A percentile compares a stretch with the other conserved stretches of the same genome.
phyloP scores from a whole-genome alignment of 805 yeast species.

The Metschnikowia gelsemii region DNA sequence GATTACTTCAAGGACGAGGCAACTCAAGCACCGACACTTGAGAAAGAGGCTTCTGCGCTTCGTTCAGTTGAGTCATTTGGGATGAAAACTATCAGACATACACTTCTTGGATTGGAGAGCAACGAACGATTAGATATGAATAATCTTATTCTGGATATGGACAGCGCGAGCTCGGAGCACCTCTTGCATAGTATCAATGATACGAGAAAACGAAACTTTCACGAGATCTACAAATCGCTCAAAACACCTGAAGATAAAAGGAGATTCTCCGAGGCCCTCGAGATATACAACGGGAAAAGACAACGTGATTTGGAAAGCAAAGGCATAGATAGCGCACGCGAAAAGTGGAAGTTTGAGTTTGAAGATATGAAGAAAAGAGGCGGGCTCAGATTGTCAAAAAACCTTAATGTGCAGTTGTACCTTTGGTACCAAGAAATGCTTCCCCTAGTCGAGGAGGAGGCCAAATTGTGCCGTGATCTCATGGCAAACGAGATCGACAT shows the following conservation, averaged over 20 bases:
- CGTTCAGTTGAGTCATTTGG: conserved; percentile 74
- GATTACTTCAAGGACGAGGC: conserved; percentile 34
- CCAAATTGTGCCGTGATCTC: conserved; percentile 51
- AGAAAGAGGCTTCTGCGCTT: conserved; percentile 55
- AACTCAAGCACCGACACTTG: conserved; percentile 40
- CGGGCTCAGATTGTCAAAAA: conserved; percentile 51
- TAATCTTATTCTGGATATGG: conserved; percentile 29
- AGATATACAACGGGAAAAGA: conserved; percentile 69
- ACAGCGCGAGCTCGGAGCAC: conserved; percentile 27
- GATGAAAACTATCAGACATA: conserved; percentile 73
- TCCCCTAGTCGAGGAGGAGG: conserved; percentile 70
- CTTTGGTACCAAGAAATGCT: conserved; percentile 77
- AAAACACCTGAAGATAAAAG: conserved; percentile 41
- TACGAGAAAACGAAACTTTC: conserved; percentile 56
- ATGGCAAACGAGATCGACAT: conserved; percentile 26
- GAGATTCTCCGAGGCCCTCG: conserved; percentile 64
- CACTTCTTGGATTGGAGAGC: conserved; percentile 48
- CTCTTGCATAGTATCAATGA: conserved; percentile 31
- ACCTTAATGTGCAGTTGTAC: conserved; percentile 73
- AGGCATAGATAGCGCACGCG: conserved; percentile 81
- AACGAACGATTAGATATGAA: conserved; percentile 23
- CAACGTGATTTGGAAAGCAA: conserved; percentile 74
- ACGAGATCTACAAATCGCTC: conserved; percentile 59
- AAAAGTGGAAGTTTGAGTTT: conserved; percentile 83
- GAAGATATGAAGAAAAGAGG: conserved; percentile 65